Conservation (phyloP, 768 basidiomycete species). For the Pleurotus salmoneostramineus region DNA sequence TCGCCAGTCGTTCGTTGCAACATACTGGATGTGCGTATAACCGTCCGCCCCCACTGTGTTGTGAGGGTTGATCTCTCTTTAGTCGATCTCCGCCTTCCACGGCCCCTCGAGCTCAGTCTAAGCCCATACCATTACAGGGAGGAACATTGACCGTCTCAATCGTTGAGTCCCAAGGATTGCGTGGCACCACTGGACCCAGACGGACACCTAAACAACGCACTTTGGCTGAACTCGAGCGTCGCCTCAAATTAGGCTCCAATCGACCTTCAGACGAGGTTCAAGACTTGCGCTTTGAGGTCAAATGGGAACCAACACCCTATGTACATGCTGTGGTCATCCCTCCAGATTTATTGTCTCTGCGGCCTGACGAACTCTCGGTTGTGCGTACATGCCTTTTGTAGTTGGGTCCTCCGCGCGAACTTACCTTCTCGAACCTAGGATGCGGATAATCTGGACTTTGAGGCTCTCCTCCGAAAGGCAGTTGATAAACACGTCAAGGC, state of each 20-base stretch:
- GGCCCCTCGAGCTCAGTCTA: conserved; percentile 21
- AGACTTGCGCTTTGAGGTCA: conserved; percentile 59
- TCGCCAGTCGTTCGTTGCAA: conserved; percentile 62
- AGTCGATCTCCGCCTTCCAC: conserved; percentile 34
- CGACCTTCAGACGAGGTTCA: conserved; percentile 76
- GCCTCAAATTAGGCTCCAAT: conserved; percentile 50
- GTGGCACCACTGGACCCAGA: conserved; percentile 39
- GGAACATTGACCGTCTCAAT: conserved; percentile 75
- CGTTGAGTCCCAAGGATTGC: conserved; percentile 42
- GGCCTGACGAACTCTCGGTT: conserved; percentile 41
- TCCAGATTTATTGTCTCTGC: conserved; percentile 38
- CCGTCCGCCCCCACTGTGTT: not conserved
- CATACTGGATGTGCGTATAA: conserved; percentile 82
- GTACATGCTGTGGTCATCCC: conserved; percentile 61
- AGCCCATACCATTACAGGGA: conserved; percentile 50
- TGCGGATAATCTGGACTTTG: conserved; percentile 69
- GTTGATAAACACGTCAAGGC: conserved; percentile 63
- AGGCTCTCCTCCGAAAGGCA: conserved; percentile 57
- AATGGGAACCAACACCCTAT: conserved; percentile 72
- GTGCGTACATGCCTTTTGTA: conserved; percentile 37
- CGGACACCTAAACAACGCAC: conserved; percentile 51
- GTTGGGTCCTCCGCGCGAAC: not conserved
- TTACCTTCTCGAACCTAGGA: conserved; percentile 36
- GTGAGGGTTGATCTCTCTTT: not conserved
- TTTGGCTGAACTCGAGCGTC: conserved; percentile 59